Base-by-base conservation (phyloP, 139 green algal species). In the Chlorella vulgaris region DNA sequence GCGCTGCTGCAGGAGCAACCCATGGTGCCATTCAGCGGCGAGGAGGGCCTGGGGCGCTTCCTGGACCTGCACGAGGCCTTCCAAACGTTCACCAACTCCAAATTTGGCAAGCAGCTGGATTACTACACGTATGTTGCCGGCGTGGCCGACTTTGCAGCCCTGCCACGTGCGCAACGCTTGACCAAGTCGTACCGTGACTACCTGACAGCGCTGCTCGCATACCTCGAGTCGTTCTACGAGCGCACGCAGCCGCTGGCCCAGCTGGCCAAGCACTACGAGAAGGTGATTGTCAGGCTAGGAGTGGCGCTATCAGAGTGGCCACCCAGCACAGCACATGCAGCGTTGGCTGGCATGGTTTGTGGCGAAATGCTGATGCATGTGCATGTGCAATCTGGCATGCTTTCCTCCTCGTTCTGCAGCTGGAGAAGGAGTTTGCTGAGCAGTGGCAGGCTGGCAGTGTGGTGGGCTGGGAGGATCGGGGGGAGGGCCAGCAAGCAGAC, bases 51-150 rank as follows among this genome's bases (percentile, higher is more conserved):
- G 19, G 96, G 96, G 0, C 90, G 95, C 33, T 98, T 93, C 83
- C 86, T 99, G 70, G 96, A 99, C 92, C 74, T 99, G 80, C 91
- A 98, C 69, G 86, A 92, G 63, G 83, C 91, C 13, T 90, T 93
- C 87, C 80, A 87, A 26, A 40, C 43, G 3, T 98, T 95, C 86
- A 76, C 91, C 71, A 98, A 98, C 86, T 74, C 89, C 55, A 95
- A 95, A 62, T 97, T 97, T 88, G 93, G 91, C 13, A 61, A 66
- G 26, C 80, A 88, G 67, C 35, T 75, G 15, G 90, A 96, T 66
- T 97, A 98, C 79, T 38, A 89, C 38, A 86, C 91, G 19, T 99
- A 95, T 84, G 80, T 96, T 19, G 35, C 66, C 29, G 40, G 28
- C 47, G 18, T 96, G 10, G 39, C 76, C 7, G 84, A 90, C 38